These are phyloP conservation scores for Pugionium dolabratum DNA, from an alignment of 345 rosid genomes.

Conservation along the genomic window DNA sequence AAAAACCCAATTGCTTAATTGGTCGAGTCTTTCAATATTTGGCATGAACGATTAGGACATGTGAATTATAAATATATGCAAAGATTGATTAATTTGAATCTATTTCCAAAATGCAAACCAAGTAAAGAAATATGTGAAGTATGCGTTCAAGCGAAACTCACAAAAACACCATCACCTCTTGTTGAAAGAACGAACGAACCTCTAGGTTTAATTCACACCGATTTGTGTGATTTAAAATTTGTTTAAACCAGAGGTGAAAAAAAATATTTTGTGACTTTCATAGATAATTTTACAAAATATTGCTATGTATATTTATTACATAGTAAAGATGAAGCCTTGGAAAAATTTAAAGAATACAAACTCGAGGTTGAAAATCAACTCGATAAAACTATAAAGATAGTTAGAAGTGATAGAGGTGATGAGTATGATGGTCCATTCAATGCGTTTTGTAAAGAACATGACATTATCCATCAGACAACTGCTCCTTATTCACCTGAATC, in stretches of 20 bases:
- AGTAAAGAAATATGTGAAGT: no score
- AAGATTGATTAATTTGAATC: no score
- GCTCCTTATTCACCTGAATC: no score
- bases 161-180: no score
- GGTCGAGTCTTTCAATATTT: not conserved
- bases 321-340: not conserved
- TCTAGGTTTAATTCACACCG: not conserved
- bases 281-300: not conserved
- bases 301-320: not conserved
- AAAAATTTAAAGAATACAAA: not conserved
- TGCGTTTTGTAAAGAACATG: no score
- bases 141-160: no score
- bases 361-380: not conserved
- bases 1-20: not conserved
- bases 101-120: no score
- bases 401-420: not conserved
- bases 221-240: not conserved
- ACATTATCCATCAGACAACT: no score
- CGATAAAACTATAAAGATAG: not conserved
- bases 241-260: not conserved
- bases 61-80: no score
- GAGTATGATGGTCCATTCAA: not conserved
- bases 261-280: not conserved
- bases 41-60: no score
- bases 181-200: no score